A percentile compares a stretch with the other conserved stretches of the same genome.
phyloP scores from a whole-genome alignment of 2,329 filamentous ascomycete species.

The Pyrenophora seminiperda region DNA sequence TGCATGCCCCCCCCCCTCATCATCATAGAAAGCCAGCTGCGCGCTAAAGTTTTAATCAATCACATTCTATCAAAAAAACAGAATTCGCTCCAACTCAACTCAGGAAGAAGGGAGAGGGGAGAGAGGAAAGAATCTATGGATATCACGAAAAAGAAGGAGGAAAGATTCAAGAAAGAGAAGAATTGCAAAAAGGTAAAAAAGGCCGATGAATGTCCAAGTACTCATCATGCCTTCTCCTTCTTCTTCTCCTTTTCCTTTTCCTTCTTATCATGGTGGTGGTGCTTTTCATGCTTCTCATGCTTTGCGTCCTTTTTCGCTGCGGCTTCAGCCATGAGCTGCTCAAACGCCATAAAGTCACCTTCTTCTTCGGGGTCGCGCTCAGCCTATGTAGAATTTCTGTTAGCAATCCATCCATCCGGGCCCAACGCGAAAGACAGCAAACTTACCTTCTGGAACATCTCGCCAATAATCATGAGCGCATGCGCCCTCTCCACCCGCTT shows the following conservation, averaged over 20 bases:
- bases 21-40: too few species aligned
- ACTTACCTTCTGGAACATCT: slow-evolving; percentile 83
- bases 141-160: slow-evolving; percentile 31
- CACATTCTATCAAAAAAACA: too few species aligned
- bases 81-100: background rate
- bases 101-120: too few species aligned
- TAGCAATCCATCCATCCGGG: background rate
- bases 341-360: slow-evolving; percentile 97
- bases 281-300: slow-evolving; percentile 78
- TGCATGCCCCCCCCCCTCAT: too few species aligned
- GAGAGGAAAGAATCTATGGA: slow-evolving; percentile 34
- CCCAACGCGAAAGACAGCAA: background rate
- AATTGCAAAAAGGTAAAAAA: background rate
- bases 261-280: slow-evolving; percentile 55
- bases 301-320: slow-evolving; percentile 89
- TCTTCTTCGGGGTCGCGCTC: slow-evolving; percentile 92
- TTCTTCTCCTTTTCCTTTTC: slow-evolving; percentile 39
- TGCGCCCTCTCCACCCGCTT: slow-evolving; percentile 93
- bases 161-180: slow-evolving; percentile 6
- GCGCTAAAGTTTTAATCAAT: too few species aligned
- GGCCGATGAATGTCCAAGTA: background rate
- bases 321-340: slow-evolving; percentile 95
- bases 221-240: slow-evolving; percentile 32
- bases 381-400: slow-evolving; percentile 62
- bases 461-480: slow-evolving; percentile 84